Evolutionary conservation across 2,329 filamentous ascomycete genomes (phyloP).

Genomic region (Clonostachys chloroleuca): DNA sequence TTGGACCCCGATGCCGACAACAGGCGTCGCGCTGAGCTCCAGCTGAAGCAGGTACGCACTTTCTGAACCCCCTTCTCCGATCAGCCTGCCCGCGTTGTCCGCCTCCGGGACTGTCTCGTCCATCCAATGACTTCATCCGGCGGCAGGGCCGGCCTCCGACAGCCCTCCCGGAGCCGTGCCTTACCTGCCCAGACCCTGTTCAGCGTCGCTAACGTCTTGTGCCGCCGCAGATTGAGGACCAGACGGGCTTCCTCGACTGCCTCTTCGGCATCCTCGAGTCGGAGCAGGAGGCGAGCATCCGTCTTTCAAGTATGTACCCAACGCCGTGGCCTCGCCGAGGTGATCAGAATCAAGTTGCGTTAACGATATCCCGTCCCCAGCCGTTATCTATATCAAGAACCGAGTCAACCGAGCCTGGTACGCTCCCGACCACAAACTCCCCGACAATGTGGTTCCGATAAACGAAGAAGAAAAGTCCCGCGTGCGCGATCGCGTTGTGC

Average conservation of each 20-base stretch:
- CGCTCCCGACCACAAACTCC: conserved; percentile 65
- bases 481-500: conserved; percentile 84
- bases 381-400: conserved; percentile 97
- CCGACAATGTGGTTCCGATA: conserved; percentile 58
- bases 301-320: conserved; percentile 73
- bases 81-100: background rate
- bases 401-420: conserved; percentile 91
- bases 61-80: background rate
- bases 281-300: conserved; percentile 80
- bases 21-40: conserved; percentile 72
- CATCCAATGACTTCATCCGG: no score
- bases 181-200: no score
- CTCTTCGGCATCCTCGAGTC: conserved; percentile 85
- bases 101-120: no score
- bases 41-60: conserved; percentile 68
- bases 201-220: conserved; percentile 2
- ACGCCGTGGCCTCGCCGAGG: background rate
- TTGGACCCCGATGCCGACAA: conserved; percentile 71
- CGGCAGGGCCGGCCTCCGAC: no score
- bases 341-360: no score
- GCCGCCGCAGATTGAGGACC: conserved; percentile 71
- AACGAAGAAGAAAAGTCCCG: conserved; percentile 84
- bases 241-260: conserved; percentile 84
- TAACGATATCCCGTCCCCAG: conserved; percentile 39
- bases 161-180: no score